Evolutionary conservation across 2,329 filamentous ascomycete genomes (phyloP).

Genomic region (Colletotrichum tropicale): DNA sequence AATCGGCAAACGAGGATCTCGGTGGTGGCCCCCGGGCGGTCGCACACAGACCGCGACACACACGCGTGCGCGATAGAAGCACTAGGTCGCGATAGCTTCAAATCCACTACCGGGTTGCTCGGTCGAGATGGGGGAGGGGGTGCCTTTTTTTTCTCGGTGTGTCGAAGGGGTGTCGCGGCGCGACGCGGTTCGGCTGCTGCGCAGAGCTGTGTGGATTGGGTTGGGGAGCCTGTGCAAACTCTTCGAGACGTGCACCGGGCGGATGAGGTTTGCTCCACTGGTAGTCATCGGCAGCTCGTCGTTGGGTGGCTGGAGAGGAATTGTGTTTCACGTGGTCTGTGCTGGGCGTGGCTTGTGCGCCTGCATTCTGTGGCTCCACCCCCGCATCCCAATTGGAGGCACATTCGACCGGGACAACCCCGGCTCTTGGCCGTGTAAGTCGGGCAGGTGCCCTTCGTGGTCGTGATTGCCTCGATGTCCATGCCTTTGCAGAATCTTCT

Average conservation of each 20-base stretch:
- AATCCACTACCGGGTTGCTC: not conserved
- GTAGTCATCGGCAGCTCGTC: not conserved
- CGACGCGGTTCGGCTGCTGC: slow-evolving; percentile 11
- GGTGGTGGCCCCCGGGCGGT: not conserved
- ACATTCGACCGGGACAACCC: not conserved
- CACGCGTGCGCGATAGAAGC: not conserved
- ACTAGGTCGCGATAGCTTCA: slow-evolving; percentile 4
- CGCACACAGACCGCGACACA: not conserved
- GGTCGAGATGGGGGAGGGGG: slow-evolving; percentile 18
- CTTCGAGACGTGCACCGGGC: slow-evolving; percentile 8
- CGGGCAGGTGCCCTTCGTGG: not conserved
- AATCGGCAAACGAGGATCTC: not conserved
- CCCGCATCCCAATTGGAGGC: not conserved
- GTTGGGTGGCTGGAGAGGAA: slow-evolving; percentile 2
- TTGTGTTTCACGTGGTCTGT: not conserved
- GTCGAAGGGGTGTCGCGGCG: slow-evolving; percentile 25
- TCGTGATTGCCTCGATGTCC: not conserved
- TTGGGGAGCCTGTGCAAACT: slow-evolving; percentile 23
- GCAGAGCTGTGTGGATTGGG: slow-evolving; percentile 23
- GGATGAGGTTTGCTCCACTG: slow-evolving; percentile 15
- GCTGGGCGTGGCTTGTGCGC: not conserved
- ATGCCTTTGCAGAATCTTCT: not conserved
- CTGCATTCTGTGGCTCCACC: not conserved
- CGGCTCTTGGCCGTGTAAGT: slow-evolving; percentile 10
- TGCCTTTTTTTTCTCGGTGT: not conserved